phyloP scores from a whole-genome alignment of 2,329 filamentous ascomycete species.

The Zymoseptoria tritici region DNA sequence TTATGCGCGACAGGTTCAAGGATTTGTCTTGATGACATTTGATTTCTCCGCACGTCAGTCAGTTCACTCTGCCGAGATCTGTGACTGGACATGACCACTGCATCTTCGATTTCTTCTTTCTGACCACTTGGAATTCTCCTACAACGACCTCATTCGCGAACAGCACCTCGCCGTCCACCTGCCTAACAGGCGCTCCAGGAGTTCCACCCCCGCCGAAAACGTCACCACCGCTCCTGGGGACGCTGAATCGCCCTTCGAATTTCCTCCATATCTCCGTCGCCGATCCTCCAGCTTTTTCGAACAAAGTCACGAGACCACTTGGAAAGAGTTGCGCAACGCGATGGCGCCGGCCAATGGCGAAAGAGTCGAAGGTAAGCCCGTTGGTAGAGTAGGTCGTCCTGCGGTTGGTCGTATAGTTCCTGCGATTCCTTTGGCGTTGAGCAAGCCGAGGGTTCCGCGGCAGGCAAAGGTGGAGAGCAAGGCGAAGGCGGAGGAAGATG shows the following conservation, averaged over 20 bases:
- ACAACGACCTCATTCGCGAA: not conserved
- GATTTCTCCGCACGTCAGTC: not conserved
- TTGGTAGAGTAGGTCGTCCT: conserved; percentile 12
- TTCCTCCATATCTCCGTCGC: not conserved
- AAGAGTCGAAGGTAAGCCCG: conserved; percentile 5
- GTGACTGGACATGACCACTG: not conserved
- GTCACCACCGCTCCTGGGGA: conserved; percentile 16
- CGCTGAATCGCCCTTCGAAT: conserved; percentile 4
- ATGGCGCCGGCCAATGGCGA: conserved; percentile 18
- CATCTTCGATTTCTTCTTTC: not conserved
- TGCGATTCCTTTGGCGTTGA: conserved; percentile 27
- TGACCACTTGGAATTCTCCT: not conserved
- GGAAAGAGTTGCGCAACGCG: not conserved
- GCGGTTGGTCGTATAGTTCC: conserved; percentile 21
- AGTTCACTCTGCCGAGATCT: not conserved
- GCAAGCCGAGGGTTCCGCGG: conserved; percentile 16
- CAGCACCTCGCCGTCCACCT: conserved; percentile 1
- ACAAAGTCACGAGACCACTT: not conserved
- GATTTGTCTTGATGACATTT: not conserved
- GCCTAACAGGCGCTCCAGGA: conserved; percentile 20
- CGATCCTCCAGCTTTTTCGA: not conserved
- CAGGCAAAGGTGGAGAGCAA: conserved; percentile 8
- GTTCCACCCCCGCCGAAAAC: conserved; percentile 4
- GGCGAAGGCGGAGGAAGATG: not conserved
- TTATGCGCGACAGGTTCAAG: not conserved